phyloP scores from a whole-genome alignment of 306 rosid species.

The Alnus rubra region DNA sequence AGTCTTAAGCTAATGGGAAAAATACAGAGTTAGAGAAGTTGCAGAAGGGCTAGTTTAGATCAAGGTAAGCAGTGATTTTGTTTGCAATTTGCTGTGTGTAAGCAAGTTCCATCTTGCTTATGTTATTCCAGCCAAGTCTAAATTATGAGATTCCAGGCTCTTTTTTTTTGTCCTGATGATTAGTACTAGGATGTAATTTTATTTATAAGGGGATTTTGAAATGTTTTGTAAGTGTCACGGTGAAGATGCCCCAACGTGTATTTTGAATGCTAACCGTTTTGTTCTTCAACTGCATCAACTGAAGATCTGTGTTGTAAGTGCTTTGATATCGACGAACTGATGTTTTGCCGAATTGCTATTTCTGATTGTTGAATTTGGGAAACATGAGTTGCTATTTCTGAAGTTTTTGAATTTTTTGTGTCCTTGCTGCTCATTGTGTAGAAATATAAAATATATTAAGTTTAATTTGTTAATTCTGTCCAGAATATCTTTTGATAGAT shows the following conservation, averaged over 20 bases:
- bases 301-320: neutral
- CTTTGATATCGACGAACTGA: neutral
- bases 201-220: conserved; percentile 34
- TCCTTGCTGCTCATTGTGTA: too few relatives aligned
- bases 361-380: neutral
- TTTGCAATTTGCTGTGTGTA: conserved; percentile 26
- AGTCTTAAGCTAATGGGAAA: conserved; percentile 31
- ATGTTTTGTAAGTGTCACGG: conserved; percentile 20
- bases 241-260: conserved; percentile 18
- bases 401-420: neutral
- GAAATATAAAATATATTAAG: too few relatives aligned
- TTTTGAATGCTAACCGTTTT: conserved; percentile 2
- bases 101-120: conserved; percentile 32
- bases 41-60: conserved; percentile 38
- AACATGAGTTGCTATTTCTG: neutral
- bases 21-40: conserved; percentile 41
- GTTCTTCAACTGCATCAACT: neutral
- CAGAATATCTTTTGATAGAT: too few relatives aligned
- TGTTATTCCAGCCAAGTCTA: conserved; percentile 26
- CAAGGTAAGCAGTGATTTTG: conserved; percentile 35
- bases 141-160: conserved; percentile 51
- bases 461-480: too few relatives aligned
- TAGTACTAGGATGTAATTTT: conserved; percentile 29
- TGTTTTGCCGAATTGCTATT: neutral
- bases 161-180: conserved; percentile 60